Conservation (phyloP, 495 filamentous ascomycete genomes). For the Immersiella caudata region DNA sequence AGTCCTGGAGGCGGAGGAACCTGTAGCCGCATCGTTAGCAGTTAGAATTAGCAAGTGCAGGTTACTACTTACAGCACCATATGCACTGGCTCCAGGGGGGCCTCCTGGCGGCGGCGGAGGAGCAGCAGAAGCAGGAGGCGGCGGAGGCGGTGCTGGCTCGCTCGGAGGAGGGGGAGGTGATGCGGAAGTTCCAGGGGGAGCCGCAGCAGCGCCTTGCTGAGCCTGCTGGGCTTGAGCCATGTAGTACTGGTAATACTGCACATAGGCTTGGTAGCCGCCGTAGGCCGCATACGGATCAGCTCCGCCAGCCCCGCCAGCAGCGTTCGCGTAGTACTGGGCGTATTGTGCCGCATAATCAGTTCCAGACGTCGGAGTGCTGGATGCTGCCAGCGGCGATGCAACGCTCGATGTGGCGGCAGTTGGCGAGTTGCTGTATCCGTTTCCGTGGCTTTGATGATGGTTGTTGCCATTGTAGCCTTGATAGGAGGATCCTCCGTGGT, state of each 20-base stretch:
- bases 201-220: slow-evolving; percentile 46
- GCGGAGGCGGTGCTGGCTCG: slow-evolving; percentile 67
- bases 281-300: slow-evolving; percentile 90
- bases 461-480: slow-evolving; percentile 44
- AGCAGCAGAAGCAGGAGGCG: slow-evolving; percentile 53
- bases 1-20: slow-evolving; percentile 61
- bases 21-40: slow-evolving; percentile 40
- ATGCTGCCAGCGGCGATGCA: slow-evolving; percentile 38
- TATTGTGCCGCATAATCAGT: slow-evolving; percentile 76
- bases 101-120: slow-evolving; percentile 66
- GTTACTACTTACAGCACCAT: slow-evolving; percentile 63
- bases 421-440: slow-evolving; percentile 41
- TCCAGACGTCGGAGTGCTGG: slow-evolving; percentile 43
- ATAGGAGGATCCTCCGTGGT: slow-evolving; percentile 42
- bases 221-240: slow-evolving; percentile 57
- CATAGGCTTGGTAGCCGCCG: slow-evolving; percentile 78
- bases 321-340: slow-evolving; percentile 69
- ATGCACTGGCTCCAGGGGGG: slow-evolving; percentile 60
- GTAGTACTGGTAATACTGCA: slow-evolving; percentile 71
- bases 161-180: slow-evolving; percentile 64
- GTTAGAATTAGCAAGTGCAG: too few species aligned
- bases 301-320: slow-evolving; percentile 36
- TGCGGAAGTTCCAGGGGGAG: slow-evolving; percentile 47
- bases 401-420: slow-evolving; percentile 40
- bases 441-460: slow-evolving; percentile 42